These are phyloP conservation scores for Cystobasidium sp. DNA, from an alignment of 1,284 basidiomycete species.

Conservation along the genomic window DNA sequence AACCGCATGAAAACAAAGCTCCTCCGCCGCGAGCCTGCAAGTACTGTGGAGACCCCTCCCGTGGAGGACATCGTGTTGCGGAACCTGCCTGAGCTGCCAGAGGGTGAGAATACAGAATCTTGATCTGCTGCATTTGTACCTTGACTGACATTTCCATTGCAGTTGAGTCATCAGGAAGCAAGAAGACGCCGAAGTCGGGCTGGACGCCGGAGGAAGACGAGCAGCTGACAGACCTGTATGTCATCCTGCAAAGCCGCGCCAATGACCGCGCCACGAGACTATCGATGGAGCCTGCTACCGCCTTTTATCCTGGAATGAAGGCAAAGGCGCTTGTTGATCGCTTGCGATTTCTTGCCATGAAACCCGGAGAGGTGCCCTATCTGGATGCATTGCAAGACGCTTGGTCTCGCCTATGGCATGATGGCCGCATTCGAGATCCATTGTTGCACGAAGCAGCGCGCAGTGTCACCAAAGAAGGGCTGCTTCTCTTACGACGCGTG, in stretches of 20 bases:
- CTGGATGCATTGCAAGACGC: slow-evolving; percentile 35
- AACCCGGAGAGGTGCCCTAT: slow-evolving; percentile 18
- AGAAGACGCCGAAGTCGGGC: slow-evolving; percentile 26
- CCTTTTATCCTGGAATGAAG: slow-evolving; percentile 12
- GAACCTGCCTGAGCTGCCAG: slow-evolving; percentile 14
- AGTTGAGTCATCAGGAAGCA: slow-evolving; percentile 6
- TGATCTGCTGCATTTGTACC: too few relatives aligned
- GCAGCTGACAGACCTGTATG: slow-evolving; percentile 37
- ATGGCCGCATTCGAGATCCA: background rate
- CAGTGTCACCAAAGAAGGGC: background rate
- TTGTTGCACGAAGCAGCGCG: slow-evolving; percentile 3
- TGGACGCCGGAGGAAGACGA: slow-evolving; percentile 43
- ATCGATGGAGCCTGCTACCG: slow-evolving; percentile 1
- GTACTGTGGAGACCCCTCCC: too few relatives aligned
- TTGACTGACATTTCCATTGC: background rate
- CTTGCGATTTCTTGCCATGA: background rate
- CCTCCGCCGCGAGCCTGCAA: background rate
- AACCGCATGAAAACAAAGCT: background rate
- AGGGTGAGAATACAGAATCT: slow-evolving; percentile 7
- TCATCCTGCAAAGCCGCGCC: slow-evolving; percentile 39
- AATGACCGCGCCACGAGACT: slow-evolving; percentile 3
- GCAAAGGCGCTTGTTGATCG: slow-evolving; percentile 21
- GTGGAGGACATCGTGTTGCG: background rate
- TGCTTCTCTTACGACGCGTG: slow-evolving; percentile 13
- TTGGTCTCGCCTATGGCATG: slow-evolving; percentile 28